Evolutionary conservation across 805 yeast species (phyloP), one percentile per base, ranked within the genome.

Genomic region (Cyberlindnera xylosilytica): DNA sequence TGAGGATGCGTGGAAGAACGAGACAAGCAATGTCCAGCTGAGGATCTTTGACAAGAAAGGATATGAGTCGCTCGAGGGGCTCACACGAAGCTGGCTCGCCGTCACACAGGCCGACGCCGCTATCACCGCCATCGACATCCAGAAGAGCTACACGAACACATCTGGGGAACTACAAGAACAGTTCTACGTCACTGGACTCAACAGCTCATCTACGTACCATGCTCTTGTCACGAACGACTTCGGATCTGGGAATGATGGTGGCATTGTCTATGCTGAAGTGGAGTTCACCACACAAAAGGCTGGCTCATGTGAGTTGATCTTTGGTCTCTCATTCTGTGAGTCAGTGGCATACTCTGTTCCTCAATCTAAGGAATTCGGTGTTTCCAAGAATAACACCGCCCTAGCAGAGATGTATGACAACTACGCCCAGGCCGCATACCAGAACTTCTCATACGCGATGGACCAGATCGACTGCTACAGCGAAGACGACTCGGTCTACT

Each of bases 281-380:
- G 60, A 62, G 28, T 86, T 91, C 45, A 72, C 75, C 31, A 78
- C 87, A 2, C 62, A 76, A 61, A 62, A 61, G 20, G 58, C 70
- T 2, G 65, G 68, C 16, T 74, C 86, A 2, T 91, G 99, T 60
- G 77, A 83, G 46, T 64, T 90, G 37, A 75, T 89, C 15, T 87
- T 77, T 58, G 84, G 78, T 45, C 68, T 91, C 45, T 80, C 76
- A 3, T 89, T 89, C 56, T 91, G 99, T 62, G 62, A 70, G 23
- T 76, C 78, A 35, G 95, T 91, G 19, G 93, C 96, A 1, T 91
- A 90, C 63, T 74, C 96, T 0, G 96, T 87, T 0, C 98, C 98
- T 0, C 70, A 66, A 22, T 62, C 76, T 1, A 47, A 67, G 1
- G 46, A 57, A 4, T 65, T 64, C 23, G 61, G 63, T 2, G 46